Evolutionary conservation across 345 rosid genomes (phyloP).

Genomic region (Boechera retrofracta): DNA sequence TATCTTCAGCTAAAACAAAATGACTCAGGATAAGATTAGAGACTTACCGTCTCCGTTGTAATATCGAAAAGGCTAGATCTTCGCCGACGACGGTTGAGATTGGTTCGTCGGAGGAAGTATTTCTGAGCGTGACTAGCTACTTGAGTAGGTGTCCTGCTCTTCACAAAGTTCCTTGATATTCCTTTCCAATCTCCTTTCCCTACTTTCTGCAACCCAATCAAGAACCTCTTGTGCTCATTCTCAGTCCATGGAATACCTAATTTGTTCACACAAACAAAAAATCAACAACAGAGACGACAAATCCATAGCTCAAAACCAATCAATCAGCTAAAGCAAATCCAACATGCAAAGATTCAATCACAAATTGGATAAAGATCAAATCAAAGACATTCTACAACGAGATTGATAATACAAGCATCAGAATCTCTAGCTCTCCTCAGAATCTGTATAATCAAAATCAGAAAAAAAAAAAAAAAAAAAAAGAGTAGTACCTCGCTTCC

Average conservation of each 20-base stretch:
- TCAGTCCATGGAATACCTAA: slow-evolving; percentile 97
- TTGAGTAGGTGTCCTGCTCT: slow-evolving; percentile 93
- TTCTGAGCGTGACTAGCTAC: slow-evolving; percentile 99
- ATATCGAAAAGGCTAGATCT: slow-evolving; percentile 96
- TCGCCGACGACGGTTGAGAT: slow-evolving; percentile 88
- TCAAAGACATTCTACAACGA: neutral
- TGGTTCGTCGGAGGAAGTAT: slow-evolving; percentile 81
- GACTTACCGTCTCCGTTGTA: slow-evolving; percentile 80
- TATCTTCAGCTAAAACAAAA: neutral
- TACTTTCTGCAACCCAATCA: slow-evolving; percentile 83
- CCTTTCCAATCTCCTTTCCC: slow-evolving; percentile 99
- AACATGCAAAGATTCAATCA: slow-evolving; percentile 41
- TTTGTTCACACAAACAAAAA: neutral
- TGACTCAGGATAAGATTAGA: neutral
- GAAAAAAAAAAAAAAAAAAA: too few relatives aligned
- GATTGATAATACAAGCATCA: neutral
- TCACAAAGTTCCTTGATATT: slow-evolving; percentile 86
- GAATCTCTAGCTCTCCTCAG: neutral
- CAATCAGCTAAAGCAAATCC: neutral
- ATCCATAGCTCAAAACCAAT: neutral
- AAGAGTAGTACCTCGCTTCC: slow-evolving; percentile 76
- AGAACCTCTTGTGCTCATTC: slow-evolving; percentile 90
- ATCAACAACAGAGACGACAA: slow-evolving; percentile 16
- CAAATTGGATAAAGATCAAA: slow-evolving; percentile 6
- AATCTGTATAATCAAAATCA: neutral